Percentiles rank a stretch among this genome's conserved stretches.
phyloP scores from a whole-genome alignment of 768 basidiomycete species.

The Aureoboletus auriporus region DNA sequence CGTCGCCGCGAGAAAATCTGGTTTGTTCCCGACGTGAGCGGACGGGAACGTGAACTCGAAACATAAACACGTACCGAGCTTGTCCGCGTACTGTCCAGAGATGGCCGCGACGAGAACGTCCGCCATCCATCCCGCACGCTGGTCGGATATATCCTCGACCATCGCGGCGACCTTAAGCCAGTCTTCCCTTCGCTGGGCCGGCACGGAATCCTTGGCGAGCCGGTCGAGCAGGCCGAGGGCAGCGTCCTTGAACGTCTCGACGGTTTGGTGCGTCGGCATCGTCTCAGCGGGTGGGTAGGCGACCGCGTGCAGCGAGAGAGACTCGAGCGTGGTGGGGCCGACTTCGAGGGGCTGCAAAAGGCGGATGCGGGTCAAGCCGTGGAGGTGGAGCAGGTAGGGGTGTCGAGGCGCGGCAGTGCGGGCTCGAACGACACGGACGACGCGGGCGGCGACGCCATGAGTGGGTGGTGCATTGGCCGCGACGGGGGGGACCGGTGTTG shows the following conservation, averaged over 20 bases:
- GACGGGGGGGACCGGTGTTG: neutral
- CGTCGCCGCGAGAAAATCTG: conserved; percentile 59
- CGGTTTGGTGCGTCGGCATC: conserved; percentile 48
- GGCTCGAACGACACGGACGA: conserved; percentile 66
- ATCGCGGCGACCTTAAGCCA: conserved; percentile 67
- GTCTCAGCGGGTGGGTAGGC: conserved; percentile 41
- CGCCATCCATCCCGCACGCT: conserved; percentile 68
- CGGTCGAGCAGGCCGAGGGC: conserved; percentile 66
- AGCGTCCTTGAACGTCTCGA: conserved; percentile 66
- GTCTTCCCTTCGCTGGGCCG: conserved; percentile 54
- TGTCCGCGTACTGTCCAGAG: conserved; percentile 65
- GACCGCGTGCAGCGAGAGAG: conserved; percentile 40
- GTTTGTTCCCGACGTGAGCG: neutral
- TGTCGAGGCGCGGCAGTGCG: conserved; percentile 45
- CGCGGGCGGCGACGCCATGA: conserved; percentile 68
- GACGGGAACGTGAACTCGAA: conserved; percentile 18
- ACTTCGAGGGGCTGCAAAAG: conserved; percentile 40
- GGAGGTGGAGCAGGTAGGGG: conserved; percentile 66
- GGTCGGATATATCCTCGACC: conserved; percentile 67
- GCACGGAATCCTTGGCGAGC: conserved; percentile 41
- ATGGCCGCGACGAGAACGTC: conserved; percentile 62
- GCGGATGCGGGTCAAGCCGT: conserved; percentile 65
- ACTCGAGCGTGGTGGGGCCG: conserved; percentile 25
- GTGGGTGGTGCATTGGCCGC: conserved; percentile 34
- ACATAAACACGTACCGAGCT: conserved; percentile 45